Evolutionary conservation across 305 asterid species (phyloP).

Genomic region (Solanum hybrid): DNA sequence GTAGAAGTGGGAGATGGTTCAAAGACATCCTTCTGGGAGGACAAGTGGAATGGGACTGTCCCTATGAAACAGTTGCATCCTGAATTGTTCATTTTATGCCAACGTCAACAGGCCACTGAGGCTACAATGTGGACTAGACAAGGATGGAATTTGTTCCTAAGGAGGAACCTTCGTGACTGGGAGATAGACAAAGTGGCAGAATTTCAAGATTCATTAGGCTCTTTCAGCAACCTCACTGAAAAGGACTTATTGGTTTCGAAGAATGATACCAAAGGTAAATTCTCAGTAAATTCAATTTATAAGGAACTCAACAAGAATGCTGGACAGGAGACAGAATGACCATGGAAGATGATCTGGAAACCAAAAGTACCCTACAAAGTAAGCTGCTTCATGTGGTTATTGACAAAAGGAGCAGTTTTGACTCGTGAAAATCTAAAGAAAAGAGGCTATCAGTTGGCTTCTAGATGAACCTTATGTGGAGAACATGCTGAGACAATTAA

Average conservation of each 20-base stretch:
- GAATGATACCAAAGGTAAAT: background rate
- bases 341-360: background rate
- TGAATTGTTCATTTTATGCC: background rate
- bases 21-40: background rate
- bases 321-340: background rate
- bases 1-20: background rate
- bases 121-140: background rate
- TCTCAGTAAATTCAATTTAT: background rate
- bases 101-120: background rate
- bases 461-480: background rate
- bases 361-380: background rate
- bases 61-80: background rate
- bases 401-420: background rate
- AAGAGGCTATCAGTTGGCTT: background rate
- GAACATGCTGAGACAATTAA: background rate
- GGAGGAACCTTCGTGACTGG: background rate
- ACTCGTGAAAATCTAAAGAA: background rate
- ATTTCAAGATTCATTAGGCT: background rate
- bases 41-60: background rate
- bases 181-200: background rate
- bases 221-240: background rate
- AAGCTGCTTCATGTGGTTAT: background rate
- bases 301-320: background rate
- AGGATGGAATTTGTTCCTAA: background rate
- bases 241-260: background rate